phyloP scores from a whole-genome alignment of 352 stramenopile genomes.

The Globisporangium echinulatum region DNA sequence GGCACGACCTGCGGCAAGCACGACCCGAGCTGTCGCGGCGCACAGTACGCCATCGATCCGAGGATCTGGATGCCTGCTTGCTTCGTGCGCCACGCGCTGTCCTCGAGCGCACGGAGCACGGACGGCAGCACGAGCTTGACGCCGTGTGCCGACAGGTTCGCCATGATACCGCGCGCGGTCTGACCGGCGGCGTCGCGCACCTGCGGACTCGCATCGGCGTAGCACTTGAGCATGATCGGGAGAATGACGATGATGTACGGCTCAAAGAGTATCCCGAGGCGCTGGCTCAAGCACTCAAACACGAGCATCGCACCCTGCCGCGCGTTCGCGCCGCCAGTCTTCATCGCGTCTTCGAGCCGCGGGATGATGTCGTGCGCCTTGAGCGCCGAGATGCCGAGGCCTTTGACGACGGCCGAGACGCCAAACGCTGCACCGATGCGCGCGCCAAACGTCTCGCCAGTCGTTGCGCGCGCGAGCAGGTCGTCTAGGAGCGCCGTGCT shows the following conservation, averaged over 20 bases:
- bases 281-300: constrained; percentile 96
- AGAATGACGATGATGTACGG: constrained; percentile 98
- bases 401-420: constrained; percentile 98
- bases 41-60: constrained; percentile 95
- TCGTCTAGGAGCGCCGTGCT: constrained; percentile 71
- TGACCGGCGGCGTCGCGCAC: constrained; percentile 95
- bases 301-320: constrained; percentile 94
- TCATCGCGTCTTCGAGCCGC: constrained; percentile 82
- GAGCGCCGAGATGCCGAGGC: constrained; percentile 96
- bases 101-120: constrained; percentile 93
- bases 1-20: constrained; percentile 99
- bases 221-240: constrained; percentile 97
- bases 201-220: constrained; percentile 93
- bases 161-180: constrained; percentile 97
- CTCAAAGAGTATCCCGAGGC: constrained; percentile 98
- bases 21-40: constrained; percentile 96
- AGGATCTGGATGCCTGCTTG: constrained; percentile 98
- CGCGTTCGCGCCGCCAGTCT: constrained; percentile 61
- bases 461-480: constrained; percentile 65
- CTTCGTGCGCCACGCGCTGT: constrained; percentile 97
- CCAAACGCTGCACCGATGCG: constrained; percentile 94
- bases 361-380: constrained; percentile 98
- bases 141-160: constrained; percentile 96
- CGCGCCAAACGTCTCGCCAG: constrained; percentile 78
- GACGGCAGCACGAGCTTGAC: constrained; percentile 99